Base-by-base conservation (phyloP, 192 early-diverging fungal genomes). In the Coemansia sp. region DNA sequence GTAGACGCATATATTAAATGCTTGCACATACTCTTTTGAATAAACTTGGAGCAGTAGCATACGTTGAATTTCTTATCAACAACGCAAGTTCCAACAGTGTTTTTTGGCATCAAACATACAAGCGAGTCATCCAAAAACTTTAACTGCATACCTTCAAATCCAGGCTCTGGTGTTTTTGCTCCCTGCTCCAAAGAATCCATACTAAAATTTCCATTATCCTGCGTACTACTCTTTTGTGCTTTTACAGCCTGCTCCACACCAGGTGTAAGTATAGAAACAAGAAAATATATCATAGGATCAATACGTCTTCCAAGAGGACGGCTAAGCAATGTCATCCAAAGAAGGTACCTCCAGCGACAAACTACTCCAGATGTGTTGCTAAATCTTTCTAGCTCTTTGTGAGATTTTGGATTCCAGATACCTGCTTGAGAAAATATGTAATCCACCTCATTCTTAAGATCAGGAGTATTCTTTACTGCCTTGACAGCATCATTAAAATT, bases 1-100 rank as follows among this genome's bases (percentile, higher is more conserved):
- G 72, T 39, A 20, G 68, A 67, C 62, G 72, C 74, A 33, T 66
- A 71, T 2, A 74, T 60, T 4, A 80, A 54, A 36, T 80, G 77
- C 20, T 61, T 51, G 27, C 77, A 80, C 27, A 80, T 57, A 0
- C 64, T 39, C 20, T 59, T 24, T 19, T 53, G 4, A 2, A 27
- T 55, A 68, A 80, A 80, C 9, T 50, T 29, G 14, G 42, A 29
- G 53, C 72, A 80, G 32, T 54, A 80, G 39, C 78, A 80, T 14
- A 80, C 72, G 14, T 67, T 58, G 46, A 65, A 54, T 1, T 60
- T 52, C n/a, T 36, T 22, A 23, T 74, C 77, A 22, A 80, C 62
- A 19, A 74, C 57, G 4, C 29, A 23, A 33, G 66, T 78, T 7
- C 51, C 29, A 17, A 32, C 11, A 20, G 56, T 32, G 20, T 51